These are phyloP conservation scores for Bullera alba DNA, from an alignment of 768 basidiomycete genomes.

Conservation along the genomic window DNA sequence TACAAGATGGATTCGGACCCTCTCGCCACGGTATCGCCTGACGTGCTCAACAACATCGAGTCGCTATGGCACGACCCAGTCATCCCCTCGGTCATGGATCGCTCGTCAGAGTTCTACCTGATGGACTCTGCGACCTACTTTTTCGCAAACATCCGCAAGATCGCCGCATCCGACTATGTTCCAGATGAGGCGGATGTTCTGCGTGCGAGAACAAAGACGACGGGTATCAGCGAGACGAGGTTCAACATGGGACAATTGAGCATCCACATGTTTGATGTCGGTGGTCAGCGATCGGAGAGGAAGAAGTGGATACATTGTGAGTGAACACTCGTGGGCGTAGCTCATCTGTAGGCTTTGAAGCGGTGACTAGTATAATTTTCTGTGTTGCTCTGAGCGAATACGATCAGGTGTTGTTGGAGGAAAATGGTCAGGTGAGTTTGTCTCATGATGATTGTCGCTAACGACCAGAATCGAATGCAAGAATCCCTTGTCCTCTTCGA, in stretches of 20 bases:
- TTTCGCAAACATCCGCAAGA: conserved; percentile 74
- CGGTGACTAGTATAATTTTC: conserved; percentile 73
- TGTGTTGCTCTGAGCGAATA: conserved; percentile 70
- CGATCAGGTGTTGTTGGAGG: conserved; percentile 65
- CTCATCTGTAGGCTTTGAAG: conserved; percentile 55
- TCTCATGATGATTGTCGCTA: neutral
- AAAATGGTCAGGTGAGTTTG: conserved; percentile 49
- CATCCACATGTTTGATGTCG: conserved; percentile 68
- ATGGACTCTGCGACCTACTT: conserved; percentile 95
- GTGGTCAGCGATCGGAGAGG: conserved; percentile 70
- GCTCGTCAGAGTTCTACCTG: conserved; percentile 67
- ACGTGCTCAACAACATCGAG: conserved; percentile 49
- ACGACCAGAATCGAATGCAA: conserved; percentile 63
- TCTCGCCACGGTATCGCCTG: conserved; percentile 35
- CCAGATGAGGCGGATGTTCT: conserved; percentile 83
- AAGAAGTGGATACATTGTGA: conserved; percentile 53
- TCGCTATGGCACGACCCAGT: conserved; percentile 51
- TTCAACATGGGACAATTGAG: conserved; percentile 51
- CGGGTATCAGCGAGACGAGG: conserved; percentile 83
- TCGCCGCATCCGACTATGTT: conserved; percentile 70
- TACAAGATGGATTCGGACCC: conserved; percentile 48
- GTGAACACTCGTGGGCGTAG: conserved; percentile 2
- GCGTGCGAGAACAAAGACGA: conserved; percentile 78
- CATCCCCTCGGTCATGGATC: conserved; percentile 49
- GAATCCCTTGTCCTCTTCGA: conserved; percentile 71